Base-by-base conservation (phyloP, 306 rosid genomes). In the Quercus suber region DNA sequence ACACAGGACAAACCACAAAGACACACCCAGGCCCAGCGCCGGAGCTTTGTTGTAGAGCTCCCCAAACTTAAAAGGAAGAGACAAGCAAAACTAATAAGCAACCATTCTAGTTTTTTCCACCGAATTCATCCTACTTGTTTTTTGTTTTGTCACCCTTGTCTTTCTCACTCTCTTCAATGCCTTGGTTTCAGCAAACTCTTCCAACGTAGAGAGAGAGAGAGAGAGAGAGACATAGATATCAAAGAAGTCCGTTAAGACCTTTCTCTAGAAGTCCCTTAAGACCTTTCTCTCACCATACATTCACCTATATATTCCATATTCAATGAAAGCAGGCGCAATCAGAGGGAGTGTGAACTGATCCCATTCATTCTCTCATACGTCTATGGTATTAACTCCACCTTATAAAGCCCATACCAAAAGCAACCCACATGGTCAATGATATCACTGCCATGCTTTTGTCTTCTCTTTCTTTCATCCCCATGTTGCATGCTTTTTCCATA, bases 311-410 rank as follows among this genome's bases (percentile, higher is more conserved):
- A 27, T 73, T 71, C 60, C 69, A 55, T 60, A 74, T 81, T 80
- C 80, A 76, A 73, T 64, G 80, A 81, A 81, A 85, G 82, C 82
- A 81, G 86, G 68, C 82, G 56, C 68, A 57, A 69, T 78, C 74
- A 83, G 73, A 60, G 73, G 53, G 82, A 79, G 73, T 71, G 84
- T 87, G 84, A 84, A 69, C 31, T 69, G 89, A 86, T 81, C 27
- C 25, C 78, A 69, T 83, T 55, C 78, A 80, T 45, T 78, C 80
- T 57, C 75, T 58, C 28, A 30, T 78, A 83, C 85, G 87, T 74
- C 75, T 70, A 79, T 64, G 53, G 23, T 77, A 28, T 74, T 71
- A n/a, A 72, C 76, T 81, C 67, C 7, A 65, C 55, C 71, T 74
- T 72, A n/a, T 76, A 17, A 27, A 33, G n/a, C 30, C 68, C 28